These are phyloP conservation scores for Nectriaceae sp. DNA, from an alignment of 2,329 filamentous ascomycete genomes.

Conservation along the genomic window DNA sequence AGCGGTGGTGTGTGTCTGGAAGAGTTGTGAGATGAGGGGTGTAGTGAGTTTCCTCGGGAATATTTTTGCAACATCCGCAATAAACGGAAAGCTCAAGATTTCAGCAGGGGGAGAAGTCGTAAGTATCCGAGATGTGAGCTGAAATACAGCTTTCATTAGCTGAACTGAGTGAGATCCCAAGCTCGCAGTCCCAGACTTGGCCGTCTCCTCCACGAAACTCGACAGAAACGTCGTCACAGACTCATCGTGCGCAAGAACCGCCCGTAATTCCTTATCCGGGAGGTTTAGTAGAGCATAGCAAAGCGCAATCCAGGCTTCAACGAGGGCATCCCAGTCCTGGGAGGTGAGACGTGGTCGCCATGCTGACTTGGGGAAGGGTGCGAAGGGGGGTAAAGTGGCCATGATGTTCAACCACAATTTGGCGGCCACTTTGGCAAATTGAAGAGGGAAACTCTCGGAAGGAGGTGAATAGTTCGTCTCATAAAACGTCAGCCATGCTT, in stretches of 20 bases:
- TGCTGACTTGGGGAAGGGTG: slow-evolving; percentile 70
- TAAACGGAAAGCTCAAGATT: slow-evolving; percentile 65
- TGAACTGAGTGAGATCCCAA: slow-evolving; percentile 39
- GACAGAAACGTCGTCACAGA: slow-evolving; percentile 65
- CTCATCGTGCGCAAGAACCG: slow-evolving; percentile 53
- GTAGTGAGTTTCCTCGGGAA: slow-evolving; percentile 66
- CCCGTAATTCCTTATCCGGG: slow-evolving; percentile 55
- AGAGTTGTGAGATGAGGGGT: slow-evolving; percentile 52
- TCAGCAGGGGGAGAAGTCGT: slow-evolving; percentile 41
- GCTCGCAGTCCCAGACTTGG: slow-evolving; percentile 33
- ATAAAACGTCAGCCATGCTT: slow-evolving; percentile 5
- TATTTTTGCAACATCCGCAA: slow-evolving; percentile 67
- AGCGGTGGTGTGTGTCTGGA: slow-evolving; percentile 48
- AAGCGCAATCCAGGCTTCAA: slow-evolving; percentile 75
- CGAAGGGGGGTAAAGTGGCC: slow-evolving; percentile 67
- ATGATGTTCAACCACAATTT: slow-evolving; percentile 26
- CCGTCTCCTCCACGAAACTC: slow-evolving; percentile 64
- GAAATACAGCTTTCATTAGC: slow-evolving; percentile 66
- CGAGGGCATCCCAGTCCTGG: slow-evolving; percentile 75
- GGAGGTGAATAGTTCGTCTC: background rate
- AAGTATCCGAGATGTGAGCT: slow-evolving; percentile 62
- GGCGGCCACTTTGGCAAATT: background rate
- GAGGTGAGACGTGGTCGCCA: slow-evolving; percentile 67
- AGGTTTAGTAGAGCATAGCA: slow-evolving; percentile 65
- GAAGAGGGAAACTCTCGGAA: background rate